Conservation (phyloP, 2,329 filamentous ascomycete genomes). For the Knufia fluminis region DNA sequence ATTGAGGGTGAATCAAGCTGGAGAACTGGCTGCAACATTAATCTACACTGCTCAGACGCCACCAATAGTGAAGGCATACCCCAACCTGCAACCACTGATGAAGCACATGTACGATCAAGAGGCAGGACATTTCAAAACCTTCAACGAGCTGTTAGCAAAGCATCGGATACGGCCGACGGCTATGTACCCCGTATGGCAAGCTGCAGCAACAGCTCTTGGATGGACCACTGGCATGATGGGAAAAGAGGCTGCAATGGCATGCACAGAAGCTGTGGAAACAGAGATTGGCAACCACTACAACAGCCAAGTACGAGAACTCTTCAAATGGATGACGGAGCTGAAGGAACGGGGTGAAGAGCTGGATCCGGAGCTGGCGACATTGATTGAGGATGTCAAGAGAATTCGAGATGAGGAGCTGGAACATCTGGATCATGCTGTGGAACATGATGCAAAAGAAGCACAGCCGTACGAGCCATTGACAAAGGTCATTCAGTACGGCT, state of each 20-base stretch:
- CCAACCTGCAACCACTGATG: slow-evolving; percentile 84
- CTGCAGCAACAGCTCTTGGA: slow-evolving; percentile 69
- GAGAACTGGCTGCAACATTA: slow-evolving; percentile 88
- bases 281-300: slow-evolving; percentile 97
- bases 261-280: slow-evolving; percentile 95
- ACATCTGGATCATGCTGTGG: slow-evolving; percentile 89
- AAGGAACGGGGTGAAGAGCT: slow-evolving; percentile 69
- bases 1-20: slow-evolving; percentile 92
- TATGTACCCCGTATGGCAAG: slow-evolving; percentile 83
- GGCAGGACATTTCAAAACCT: slow-evolving; percentile 73
- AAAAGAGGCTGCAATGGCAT: slow-evolving; percentile 93
- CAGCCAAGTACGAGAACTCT: slow-evolving; percentile 69
- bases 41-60: slow-evolving; percentile 90
- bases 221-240: slow-evolving; percentile 87
- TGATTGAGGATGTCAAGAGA: slow-evolving; percentile 65
- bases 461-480: slow-evolving; percentile 83
- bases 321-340: slow-evolving; percentile 72
- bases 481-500: slow-evolving; percentile 79
- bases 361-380: slow-evolving; percentile 63
- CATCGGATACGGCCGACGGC: slow-evolving; percentile 88
- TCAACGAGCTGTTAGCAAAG: slow-evolving; percentile 71
- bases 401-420: slow-evolving; percentile 95
- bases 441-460: slow-evolving; percentile 85
- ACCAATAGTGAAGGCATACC: slow-evolving; percentile 66
- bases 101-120: slow-evolving; percentile 98